Conservation (phyloP, 495 filamentous ascomycete genomes). For the Extremus antarcticus region DNA sequence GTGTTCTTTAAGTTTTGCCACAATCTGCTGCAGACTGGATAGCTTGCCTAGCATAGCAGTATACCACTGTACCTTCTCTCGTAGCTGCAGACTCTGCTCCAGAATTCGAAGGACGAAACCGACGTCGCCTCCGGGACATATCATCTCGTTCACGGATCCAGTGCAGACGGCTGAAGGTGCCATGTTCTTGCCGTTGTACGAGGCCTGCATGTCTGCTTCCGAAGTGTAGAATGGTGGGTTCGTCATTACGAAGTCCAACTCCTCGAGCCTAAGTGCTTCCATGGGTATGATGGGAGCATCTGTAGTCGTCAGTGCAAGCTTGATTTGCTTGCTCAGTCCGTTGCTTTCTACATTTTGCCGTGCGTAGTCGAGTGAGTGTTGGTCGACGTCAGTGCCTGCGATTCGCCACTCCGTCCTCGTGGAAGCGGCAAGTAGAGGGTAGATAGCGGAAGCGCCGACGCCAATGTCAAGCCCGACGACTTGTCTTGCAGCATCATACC, state of each 20-base stretch:
- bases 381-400: slow-evolving; percentile 57
- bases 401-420: slow-evolving; percentile 52
- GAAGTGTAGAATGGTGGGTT: slow-evolving; percentile 92
- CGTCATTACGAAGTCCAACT: slow-evolving; percentile 79
- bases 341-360: slow-evolving; percentile 54
- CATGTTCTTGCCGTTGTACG: slow-evolving; percentile 46
- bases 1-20: slow-evolving; percentile 48
- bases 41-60: slow-evolving; percentile 84
- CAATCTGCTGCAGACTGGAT: slow-evolving; percentile 52
- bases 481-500: slow-evolving; percentile 44
- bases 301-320: slow-evolving; percentile 43
- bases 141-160: slow-evolving; percentile 76
- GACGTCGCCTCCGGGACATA: slow-evolving; percentile 72
- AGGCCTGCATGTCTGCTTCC: slow-evolving; percentile 51
- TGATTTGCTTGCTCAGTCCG: slow-evolving; percentile 52
- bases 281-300: slow-evolving; percentile 50
- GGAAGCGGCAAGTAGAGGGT: slow-evolving; percentile 69
- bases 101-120: slow-evolving; percentile 68
- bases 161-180: slow-evolving; percentile 72
- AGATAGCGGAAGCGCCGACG: slow-evolving; percentile 83
- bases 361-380: slow-evolving; percentile 54
- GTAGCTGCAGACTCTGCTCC: slow-evolving; percentile 53
- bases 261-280: slow-evolving; percentile 40
- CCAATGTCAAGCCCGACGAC: slow-evolving; percentile 80
- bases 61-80: slow-evolving; percentile 66